A percentile compares a stretch with the other conserved stretches of the same genome.
phyloP scores from a whole-genome alignment of 2,329 filamentous ascomycete genomes.

The Trichophyton rubrum region DNA sequence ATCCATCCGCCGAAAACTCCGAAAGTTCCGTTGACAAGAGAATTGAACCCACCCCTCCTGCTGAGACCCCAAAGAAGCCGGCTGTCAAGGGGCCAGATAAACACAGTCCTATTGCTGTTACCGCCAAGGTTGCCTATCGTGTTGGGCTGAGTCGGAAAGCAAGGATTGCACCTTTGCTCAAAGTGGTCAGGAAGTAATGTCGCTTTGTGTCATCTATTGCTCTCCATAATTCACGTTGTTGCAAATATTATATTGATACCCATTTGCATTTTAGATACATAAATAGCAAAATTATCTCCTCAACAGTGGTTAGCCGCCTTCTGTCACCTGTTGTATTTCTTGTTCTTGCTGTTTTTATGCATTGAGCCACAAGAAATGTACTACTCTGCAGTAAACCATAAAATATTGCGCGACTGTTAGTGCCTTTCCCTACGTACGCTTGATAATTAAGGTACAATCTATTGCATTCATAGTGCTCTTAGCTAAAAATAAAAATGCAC shows the following conservation, averaged over 20 bases:
- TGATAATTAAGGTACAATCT: background rate
- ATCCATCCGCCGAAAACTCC: background rate
- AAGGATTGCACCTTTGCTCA: slow-evolving; percentile 38
- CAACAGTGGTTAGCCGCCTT: background rate
- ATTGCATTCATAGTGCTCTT: background rate
- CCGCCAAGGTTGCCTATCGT: slow-evolving; percentile 31
- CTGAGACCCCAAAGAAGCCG: slow-evolving; percentile 10
- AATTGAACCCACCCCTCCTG: background rate
- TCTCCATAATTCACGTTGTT: background rate
- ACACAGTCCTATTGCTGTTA: slow-evolving; percentile 31
- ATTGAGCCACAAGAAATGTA: no score
- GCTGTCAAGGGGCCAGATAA: slow-evolving; percentile 23
- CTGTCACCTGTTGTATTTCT: background rate
- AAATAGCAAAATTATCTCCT: background rate
- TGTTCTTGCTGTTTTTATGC: no score
- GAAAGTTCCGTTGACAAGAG: background rate
- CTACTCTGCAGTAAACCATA: no score
- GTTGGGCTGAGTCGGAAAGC: slow-evolving; percentile 40
- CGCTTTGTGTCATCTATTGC: background rate
- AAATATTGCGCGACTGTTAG: no score
- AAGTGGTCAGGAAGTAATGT: slow-evolving; percentile 31
- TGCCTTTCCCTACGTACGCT: background rate
- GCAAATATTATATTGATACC: background rate
- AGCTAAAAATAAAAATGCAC: background rate
- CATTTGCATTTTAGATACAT: background rate